phyloP scores from a whole-genome alignment of 306 rosid species.

The Castanea sativa region DNA sequence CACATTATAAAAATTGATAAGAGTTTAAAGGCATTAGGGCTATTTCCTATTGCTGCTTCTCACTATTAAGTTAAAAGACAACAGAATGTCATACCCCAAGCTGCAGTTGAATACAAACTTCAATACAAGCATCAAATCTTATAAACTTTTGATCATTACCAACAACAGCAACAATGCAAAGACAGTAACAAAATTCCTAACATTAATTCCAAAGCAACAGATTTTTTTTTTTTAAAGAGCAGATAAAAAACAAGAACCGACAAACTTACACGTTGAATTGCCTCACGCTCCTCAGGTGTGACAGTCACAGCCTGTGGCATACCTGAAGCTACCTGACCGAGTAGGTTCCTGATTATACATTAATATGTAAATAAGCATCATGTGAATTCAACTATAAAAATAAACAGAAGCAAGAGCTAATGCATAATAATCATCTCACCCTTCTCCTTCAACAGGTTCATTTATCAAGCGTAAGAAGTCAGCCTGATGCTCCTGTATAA shows the following conservation, averaged over 20 bases:
- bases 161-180: too few species aligned
- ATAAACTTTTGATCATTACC: too few species aligned
- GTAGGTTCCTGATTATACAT: conserved; percentile 47
- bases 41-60: neutral
- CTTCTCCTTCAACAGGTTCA: conserved; percentile 91
- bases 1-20: neutral
- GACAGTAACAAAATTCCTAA: too few species aligned
- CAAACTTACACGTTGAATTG: conserved; percentile 86
- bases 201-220: neutral
- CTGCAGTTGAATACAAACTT: too few species aligned
- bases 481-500: conserved; percentile 84
- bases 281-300: conserved; percentile 90
- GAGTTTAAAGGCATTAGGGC: neutral
- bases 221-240: too few species aligned
- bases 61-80: neutral
- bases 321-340: conserved; percentile 60
- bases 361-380: conserved; percentile 14
- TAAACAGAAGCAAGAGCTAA: conserved; percentile 9
- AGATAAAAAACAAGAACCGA: too few species aligned
- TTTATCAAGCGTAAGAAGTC: conserved; percentile 88
- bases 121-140: too few species aligned
- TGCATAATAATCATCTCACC: conserved; percentile 38
- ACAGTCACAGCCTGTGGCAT: conserved; percentile 75
- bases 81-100: too few species aligned
- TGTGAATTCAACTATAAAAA: conserved; percentile 4